phyloP scores from a whole-genome alignment of 2,329 filamentous ascomycete genomes.

The Endoconidiophora laricicola region DNA sequence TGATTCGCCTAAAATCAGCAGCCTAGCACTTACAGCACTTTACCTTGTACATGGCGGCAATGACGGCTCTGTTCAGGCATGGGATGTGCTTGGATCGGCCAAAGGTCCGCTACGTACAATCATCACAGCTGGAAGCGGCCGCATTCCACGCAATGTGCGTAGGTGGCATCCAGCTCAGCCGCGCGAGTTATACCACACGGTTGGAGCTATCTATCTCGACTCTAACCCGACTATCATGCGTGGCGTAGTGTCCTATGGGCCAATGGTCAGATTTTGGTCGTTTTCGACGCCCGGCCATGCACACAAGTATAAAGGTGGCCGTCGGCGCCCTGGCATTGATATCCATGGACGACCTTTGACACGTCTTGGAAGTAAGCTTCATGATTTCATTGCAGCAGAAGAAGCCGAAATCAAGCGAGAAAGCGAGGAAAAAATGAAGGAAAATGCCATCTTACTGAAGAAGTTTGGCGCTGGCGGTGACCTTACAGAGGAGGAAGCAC shows the following conservation, averaged over 20 bases:
- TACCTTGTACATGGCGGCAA: slow-evolving; percentile 88
- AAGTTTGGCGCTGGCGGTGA: slow-evolving; percentile 70
- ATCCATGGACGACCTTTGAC: slow-evolving; percentile 33
- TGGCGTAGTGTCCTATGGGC: slow-evolving; percentile 74
- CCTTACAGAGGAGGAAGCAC: slow-evolving; percentile 47
- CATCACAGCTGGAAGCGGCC: slow-evolving; percentile 67
- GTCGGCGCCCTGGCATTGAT: slow-evolving; percentile 54
- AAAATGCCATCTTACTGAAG: slow-evolving; percentile 52
- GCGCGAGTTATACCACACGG: slow-evolving; percentile 62
- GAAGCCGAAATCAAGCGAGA: slow-evolving; percentile 63
- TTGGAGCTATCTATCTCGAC: slow-evolving; percentile 71
- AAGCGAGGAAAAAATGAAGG: slow-evolving; percentile 46
- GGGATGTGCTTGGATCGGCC: slow-evolving; percentile 83
- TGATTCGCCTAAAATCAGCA: slow-evolving; percentile 75
- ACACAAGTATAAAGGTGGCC: slow-evolving; percentile 17
- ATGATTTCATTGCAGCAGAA: slow-evolving; percentile 76
- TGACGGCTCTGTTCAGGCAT: slow-evolving; percentile 87
- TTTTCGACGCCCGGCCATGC: background rate
- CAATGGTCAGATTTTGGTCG: slow-evolving; percentile 72
- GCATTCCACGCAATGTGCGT: slow-evolving; percentile 57
- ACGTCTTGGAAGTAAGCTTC: slow-evolving; percentile 43
- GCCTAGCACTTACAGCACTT: slow-evolving; percentile 64
- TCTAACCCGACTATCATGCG: slow-evolving; percentile 73
- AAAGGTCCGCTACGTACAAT: slow-evolving; percentile 66
- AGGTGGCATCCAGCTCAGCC: slow-evolving; percentile 39